Conservation (phyloP, 2,329 filamentous ascomycete genomes). For the Penicillium sp. region DNA sequence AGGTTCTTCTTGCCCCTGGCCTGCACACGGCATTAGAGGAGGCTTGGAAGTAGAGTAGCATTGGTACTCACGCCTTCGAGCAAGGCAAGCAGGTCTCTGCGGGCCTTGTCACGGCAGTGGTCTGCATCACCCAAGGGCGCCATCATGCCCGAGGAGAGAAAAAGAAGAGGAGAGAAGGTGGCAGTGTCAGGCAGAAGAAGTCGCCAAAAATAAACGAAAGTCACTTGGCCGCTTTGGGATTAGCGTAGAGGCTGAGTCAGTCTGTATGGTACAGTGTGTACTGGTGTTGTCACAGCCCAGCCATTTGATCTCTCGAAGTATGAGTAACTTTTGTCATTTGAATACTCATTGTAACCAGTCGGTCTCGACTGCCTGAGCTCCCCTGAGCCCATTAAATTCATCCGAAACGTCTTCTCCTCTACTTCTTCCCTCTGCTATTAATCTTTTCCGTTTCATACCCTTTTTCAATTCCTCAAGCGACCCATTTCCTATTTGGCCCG, state of each 20-base stretch:
- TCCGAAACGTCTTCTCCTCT: slow-evolving; percentile 11
- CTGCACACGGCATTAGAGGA: slow-evolving; percentile 47
- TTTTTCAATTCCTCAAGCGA: background rate
- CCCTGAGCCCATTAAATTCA: slow-evolving; percentile 22
- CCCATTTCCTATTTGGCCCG: background rate
- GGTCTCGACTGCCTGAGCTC: slow-evolving; percentile 22
- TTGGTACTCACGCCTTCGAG: slow-evolving; percentile 82
- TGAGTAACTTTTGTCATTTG: slow-evolving; percentile 2
- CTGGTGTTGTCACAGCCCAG: background rate
- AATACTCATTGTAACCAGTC: slow-evolving; percentile 13
- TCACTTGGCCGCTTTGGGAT: slow-evolving; percentile 16
- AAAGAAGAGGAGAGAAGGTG: background rate
- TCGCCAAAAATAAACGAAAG: slow-evolving; percentile 23
- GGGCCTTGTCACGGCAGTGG: slow-evolving; percentile 54
- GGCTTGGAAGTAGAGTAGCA: slow-evolving; percentile 11
- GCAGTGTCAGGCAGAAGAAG: slow-evolving; percentile 19
- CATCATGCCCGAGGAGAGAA: slow-evolving; percentile 11
- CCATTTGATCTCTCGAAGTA: background rate
- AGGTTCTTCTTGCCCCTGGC: slow-evolving; percentile 98
- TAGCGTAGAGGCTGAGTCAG: slow-evolving; percentile 21
- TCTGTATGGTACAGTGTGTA: background rate
- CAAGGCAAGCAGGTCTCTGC: slow-evolving; percentile 82
- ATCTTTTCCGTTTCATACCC: slow-evolving; percentile 2
- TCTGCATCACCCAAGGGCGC: slow-evolving; percentile 39
- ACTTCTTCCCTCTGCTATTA: slow-evolving; percentile 2